phyloP scores from a whole-genome alignment of 495 filamentous ascomycete genomes.

The Aspergillus avenaceus region DNA sequence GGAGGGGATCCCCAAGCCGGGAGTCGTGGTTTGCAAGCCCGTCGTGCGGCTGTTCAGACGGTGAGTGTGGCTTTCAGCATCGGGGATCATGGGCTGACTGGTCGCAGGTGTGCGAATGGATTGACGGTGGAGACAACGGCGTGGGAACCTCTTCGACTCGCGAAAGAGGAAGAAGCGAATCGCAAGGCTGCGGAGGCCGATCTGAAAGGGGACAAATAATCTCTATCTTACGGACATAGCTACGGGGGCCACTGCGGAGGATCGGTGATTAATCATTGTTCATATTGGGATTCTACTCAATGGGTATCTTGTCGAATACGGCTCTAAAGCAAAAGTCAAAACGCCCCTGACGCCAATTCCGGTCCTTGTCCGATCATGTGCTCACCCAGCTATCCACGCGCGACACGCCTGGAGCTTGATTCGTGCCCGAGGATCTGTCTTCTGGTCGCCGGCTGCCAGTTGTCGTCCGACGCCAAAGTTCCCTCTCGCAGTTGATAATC shows the following conservation, averaged over 20 bases:
- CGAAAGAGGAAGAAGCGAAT: conserved; percentile 25
- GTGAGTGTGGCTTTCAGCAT: conserved; percentile 37
- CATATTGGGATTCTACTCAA: conserved; percentile 16
- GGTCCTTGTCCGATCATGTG: conserved; percentile 14
- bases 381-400: conserved; percentile 26
- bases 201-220: conserved; percentile 2
- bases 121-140: conserved; percentile 80
- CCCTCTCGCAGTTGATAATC: conserved; percentile 45
- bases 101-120: conserved; percentile 63
- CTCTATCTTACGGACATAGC: conserved; percentile 17
- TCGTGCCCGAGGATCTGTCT: conserved; percentile 24
- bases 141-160: conserved; percentile 55
- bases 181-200: conserved; percentile 12
- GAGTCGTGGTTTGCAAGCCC: conserved; percentile 65
- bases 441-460: conserved; percentile 23
- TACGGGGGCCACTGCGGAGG: too few species aligned
- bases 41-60: conserved; percentile 73
- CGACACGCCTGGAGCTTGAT: conserved; percentile 20
- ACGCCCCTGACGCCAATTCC: conserved; percentile 20
- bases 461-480: conserved; percentile 35
- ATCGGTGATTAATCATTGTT: not conserved
- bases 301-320: conserved; percentile 38
- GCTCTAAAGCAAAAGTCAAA: conserved; percentile 22
- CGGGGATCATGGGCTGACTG: conserved; percentile 1
- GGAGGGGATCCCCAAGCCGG: conserved; percentile 48